Evolutionary conservation across 108 stramenopile genomes (phyloP).

Genomic region (Nannochloropsis oceanica): DNA sequence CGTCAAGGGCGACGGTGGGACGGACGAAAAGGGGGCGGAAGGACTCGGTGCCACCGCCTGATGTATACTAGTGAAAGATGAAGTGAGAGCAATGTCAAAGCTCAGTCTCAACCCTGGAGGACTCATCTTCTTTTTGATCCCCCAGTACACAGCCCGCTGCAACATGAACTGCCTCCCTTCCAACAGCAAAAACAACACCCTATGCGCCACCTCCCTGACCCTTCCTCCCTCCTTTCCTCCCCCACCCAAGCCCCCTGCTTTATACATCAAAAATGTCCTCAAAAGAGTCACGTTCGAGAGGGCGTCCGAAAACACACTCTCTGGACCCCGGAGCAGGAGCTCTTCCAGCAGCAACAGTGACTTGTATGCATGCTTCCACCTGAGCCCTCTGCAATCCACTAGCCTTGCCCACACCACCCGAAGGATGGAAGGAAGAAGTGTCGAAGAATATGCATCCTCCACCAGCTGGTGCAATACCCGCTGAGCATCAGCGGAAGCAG

Average conservation of each 20-base stretch:
- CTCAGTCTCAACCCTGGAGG: background rate
- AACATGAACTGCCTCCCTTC: background rate
- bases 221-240: background rate
- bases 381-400: slow-evolving; percentile 3
- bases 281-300: background rate
- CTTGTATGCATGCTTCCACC: background rate
- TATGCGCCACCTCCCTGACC: background rate
- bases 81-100: background rate
- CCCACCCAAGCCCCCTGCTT: background rate
- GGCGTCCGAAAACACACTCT: background rate
- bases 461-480: background rate
- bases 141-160: background rate
- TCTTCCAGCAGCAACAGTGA: background rate
- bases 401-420: background rate
- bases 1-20: background rate
- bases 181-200: background rate
- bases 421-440: background rate
- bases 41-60: background rate
- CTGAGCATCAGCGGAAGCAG: background rate
- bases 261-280: background rate
- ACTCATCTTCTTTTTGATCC: background rate
- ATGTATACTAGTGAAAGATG: background rate
- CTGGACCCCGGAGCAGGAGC: background rate
- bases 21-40: background rate
- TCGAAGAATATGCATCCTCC: background rate